Base-by-base conservation (phyloP, 192 early-diverging fungal species). In the Linnemannia schmuckeri region DNA sequence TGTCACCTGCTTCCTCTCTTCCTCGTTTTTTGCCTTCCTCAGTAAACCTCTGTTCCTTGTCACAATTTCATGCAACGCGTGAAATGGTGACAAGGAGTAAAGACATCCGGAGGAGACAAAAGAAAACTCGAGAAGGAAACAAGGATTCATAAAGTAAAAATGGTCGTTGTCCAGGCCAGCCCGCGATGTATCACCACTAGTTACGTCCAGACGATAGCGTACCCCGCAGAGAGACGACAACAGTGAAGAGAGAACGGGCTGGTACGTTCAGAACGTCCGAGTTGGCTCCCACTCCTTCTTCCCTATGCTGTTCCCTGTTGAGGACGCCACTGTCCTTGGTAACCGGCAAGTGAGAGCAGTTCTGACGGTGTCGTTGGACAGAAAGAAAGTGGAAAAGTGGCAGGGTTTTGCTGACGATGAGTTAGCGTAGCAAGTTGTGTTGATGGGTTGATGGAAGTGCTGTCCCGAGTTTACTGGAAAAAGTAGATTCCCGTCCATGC, bases 1-100 rank as follows among this genome's bases (percentile, higher is more conserved):
- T 79, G 88, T 86, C 83, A 74, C 68, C 73, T 38, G 49, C 30
- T 78, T 41, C 75, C 27, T 74, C 79, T 72, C 70, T 57, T 72
- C 52, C 22, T 74, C 61, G 33, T 66, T 63, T 22, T 52, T 52
- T 20, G 15, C 80, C 55, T 70, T 10, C 61, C 46, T 66, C 61
- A 74, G 27, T 49, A 74, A 66, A 35, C 61, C 44, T 40, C 73
- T 20, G 18, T 0, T 52, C 74, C 74, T 15, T 76, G 68, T 66
- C 27, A 30, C 61, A 66, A 12, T 15, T 33, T 13, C 27, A 66
- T 17, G 15, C 52, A 54, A 18, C 61, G 30, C 61, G 61, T 33
- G n/a, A 33, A 30, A 13, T 33, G 3, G 10, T 9, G 30, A 13
- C 27, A 66, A 33, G 13, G 27, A 8, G 61, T 52, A 13, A 10